phyloP scores from a whole-genome alignment of 208 protist genomes.

The Novymonas esmeraldas region DNA sequence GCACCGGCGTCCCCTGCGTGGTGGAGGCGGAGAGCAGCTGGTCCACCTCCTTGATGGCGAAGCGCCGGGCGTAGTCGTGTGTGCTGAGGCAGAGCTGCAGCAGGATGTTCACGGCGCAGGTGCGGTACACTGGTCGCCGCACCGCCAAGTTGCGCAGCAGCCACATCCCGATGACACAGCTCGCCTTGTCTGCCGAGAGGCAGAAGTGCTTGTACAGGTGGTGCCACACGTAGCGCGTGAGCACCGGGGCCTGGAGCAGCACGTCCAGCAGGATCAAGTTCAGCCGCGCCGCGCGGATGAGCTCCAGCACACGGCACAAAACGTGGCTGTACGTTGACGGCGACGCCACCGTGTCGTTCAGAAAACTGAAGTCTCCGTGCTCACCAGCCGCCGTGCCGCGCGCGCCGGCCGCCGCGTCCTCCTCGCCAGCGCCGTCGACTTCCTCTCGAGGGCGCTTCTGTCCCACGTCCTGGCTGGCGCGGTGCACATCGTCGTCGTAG shows the following conservation, averaged over 20 bases:
- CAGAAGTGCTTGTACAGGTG: conserved; percentile 73
- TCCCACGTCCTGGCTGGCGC: conserved; percentile 14
- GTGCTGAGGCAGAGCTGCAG: conserved; percentile 52
- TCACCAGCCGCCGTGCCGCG: conserved; percentile 8
- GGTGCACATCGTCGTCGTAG: conserved; percentile 37
- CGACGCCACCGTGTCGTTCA: conserved; percentile 50
- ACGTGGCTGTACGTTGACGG: conserved; percentile 76
- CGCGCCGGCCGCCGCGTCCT: conserved; percentile 10
- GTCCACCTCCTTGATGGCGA: conserved; percentile 62
- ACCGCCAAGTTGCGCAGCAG: conserved; percentile 59
- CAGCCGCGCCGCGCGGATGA: conserved; percentile 36
- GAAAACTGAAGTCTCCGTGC: conserved; percentile 39
- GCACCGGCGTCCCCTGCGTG: conserved; percentile 22
- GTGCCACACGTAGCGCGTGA: conserved; percentile 74
- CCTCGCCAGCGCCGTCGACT: conserved; percentile 13
- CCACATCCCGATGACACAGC: conserved; percentile 63
- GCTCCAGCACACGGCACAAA: conserved; percentile 67
- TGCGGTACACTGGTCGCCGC: conserved; percentile 53
- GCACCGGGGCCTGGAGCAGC: conserved; percentile 67
- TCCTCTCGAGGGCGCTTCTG: conserved; percentile 38
- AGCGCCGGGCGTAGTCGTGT: conserved; percentile 57
- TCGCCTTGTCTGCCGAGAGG: conserved; percentile 52
- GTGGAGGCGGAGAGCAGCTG: conserved; percentile 33
- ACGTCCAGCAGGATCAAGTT: conserved; percentile 54
- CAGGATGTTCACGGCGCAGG: conserved; percentile 65